Base-by-base conservation (phyloP, 768 basidiomycete species). In the Hydnomerulius pinastri region DNA sequence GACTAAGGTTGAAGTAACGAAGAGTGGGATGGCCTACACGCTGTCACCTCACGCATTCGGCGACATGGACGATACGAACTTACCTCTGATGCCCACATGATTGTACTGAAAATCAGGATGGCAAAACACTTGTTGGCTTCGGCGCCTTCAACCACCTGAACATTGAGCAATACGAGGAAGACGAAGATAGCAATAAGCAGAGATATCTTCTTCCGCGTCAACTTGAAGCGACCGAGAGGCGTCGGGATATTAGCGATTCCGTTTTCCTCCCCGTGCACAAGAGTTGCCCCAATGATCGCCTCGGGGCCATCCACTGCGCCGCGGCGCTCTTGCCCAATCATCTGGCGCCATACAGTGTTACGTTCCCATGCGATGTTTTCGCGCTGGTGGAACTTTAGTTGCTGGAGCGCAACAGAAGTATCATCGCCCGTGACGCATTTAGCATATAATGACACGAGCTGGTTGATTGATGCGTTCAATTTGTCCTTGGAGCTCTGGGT, bases 291-390 rank as follows among this genome's bases (percentile, higher is more conserved):
- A 13, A 74, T 60, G 32, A 58, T 57, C 24, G 66, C 56, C 42
- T 71, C 74, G 49, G 70, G 49, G 54, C 72, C 43, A 36, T 71
- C 64, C 21, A 55, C 17, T 21, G 50, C 43, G 15, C 91, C 89
- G 4, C 83, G 78, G 24, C 91, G 80, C 58, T 91, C 89, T 33
- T 83, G 80, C 2, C 84, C 86, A 51, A 97, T 89, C 93, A 97
- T 95, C 68, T 92, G 87, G 21, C 92, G 79, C 97, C 97, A 99
- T 11, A 98, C 87, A 1, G 97, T 99, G 63, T 98, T 94, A 27
- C 97, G 82, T 63, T 98, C 96, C 85, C 95, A 96, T 3, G 96
- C 95, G 54, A 96, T 89, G 64, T 92, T 88, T 69, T 98, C 94
- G 17, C 92, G 84, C 49, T 95, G 86, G 65, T 95, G 85, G 13